phyloP scores from a whole-genome alignment of 129 eudicot species.

The Tanacetum coccineum region DNA sequence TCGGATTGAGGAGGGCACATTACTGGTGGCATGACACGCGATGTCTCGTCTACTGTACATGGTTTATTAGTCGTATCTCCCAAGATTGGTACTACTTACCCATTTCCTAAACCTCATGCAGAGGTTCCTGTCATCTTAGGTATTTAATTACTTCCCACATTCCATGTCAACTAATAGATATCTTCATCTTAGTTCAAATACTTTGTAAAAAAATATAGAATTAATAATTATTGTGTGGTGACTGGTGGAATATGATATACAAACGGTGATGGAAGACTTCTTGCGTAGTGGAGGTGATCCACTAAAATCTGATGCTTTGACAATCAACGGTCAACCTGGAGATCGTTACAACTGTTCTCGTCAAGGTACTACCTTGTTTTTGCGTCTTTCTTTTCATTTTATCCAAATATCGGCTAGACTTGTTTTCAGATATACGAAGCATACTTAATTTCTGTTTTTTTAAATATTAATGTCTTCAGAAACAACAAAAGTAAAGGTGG shows the following conservation, averaged over 20 bases:
- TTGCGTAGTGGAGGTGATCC: slow-evolving; percentile 46
- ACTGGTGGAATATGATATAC: slow-evolving; percentile 57
- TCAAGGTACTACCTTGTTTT: slow-evolving; percentile 17
- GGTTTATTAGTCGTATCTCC: slow-evolving; percentile 46
- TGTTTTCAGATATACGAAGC: neutral
- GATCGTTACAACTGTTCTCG: slow-evolving; percentile 42
- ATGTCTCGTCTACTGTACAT: slow-evolving; percentile 56
- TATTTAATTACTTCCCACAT: neutral
- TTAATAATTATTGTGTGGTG: slow-evolving; percentile 21
- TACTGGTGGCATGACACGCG: slow-evolving; percentile 73
- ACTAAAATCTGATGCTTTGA: slow-evolving; percentile 43
- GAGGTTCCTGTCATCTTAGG: slow-evolving; percentile 53
- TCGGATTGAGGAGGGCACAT: slow-evolving; percentile 51
- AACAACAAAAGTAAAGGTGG: slow-evolving; percentile 44
- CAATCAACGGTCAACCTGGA: slow-evolving; percentile 63
- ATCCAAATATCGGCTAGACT: neutral
- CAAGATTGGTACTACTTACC: slow-evolving; percentile 29
- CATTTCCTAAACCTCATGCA: slow-evolving; percentile 48
- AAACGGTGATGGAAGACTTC: slow-evolving; percentile 36
- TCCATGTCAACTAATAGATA: neutral
- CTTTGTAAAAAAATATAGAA: neutral
- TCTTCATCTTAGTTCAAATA: neutral
- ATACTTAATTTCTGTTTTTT: neutral
- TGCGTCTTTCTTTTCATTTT: neutral
- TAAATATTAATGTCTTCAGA: slow-evolving; percentile 15